These are phyloP conservation scores for Thelonectria olida DNA, from an alignment of 2,329 filamentous ascomycete genomes.

Conservation along the genomic window DNA sequence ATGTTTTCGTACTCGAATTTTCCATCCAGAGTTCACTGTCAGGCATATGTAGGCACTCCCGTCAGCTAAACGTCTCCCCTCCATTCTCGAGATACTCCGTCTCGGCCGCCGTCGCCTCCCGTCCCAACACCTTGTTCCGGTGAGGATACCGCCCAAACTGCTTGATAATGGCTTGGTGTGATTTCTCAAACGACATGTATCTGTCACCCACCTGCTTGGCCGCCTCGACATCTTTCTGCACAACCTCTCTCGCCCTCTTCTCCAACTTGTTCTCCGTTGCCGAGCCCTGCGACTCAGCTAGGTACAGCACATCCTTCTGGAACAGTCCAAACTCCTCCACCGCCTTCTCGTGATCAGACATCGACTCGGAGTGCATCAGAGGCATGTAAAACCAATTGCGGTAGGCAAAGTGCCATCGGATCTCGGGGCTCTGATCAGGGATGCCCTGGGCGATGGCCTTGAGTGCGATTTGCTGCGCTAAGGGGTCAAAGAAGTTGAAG, in stretches of 20 bases:
- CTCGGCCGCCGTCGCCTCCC: constrained; percentile 60
- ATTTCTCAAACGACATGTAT: constrained; percentile 49
- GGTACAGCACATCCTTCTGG: constrained; percentile 43
- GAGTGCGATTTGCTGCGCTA: constrained; percentile 56
- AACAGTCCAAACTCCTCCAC: constrained; percentile 44
- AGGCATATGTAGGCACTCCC: not conserved
- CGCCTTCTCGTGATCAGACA: constrained; percentile 53
- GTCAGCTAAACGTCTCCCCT: constrained; percentile 49
- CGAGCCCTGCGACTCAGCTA: constrained; percentile 37
- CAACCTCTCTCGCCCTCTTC: constrained; percentile 38
- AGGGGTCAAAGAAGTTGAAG: constrained; percentile 65
- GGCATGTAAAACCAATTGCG: constrained; percentile 69
- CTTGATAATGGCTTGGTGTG: constrained; percentile 60
- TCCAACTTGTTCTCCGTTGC: constrained; percentile 35
- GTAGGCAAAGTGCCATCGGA: constrained; percentile 48
- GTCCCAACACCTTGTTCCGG: constrained; percentile 60
- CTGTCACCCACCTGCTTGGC: constrained; percentile 35
- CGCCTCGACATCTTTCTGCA: constrained; percentile 38
- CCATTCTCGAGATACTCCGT: constrained; percentile 57
- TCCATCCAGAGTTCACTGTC: too few species aligned
- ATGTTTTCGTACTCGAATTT: not conserved
- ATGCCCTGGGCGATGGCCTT: constrained; percentile 47
- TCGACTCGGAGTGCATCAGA: constrained; percentile 66
- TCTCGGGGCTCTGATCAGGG: constrained; percentile 36
- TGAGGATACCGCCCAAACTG: constrained; percentile 69